Base-by-base conservation (phyloP, 2,329 filamentous ascomycete genomes). In the Dactylellina haptotyla region DNA sequence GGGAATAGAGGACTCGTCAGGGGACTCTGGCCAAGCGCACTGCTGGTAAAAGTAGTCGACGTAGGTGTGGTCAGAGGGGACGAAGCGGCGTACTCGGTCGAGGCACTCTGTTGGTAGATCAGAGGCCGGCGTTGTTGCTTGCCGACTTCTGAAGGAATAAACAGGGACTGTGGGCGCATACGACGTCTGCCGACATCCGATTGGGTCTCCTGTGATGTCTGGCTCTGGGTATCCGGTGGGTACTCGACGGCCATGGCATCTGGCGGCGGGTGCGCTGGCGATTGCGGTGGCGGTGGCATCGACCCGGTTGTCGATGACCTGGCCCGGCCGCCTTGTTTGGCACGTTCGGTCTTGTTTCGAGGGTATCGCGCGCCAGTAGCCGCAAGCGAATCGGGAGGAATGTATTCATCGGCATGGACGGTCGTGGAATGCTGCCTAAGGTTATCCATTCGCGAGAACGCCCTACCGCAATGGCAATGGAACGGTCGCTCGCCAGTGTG, bases 401-500 rank as follows among this genome's bases (percentile, higher is more conserved):
- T 99, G 66, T 97, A 93, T 80, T 98, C 95, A 80, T 98, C 97
- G 67, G 96, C 91, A 80, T 99, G 95, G 0, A 99, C 95, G 0
- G 95, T 98, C 81, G 97, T 93, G 46, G 95, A 95, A 84, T 99
- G 95, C 80, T 99, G 95, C 70, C 95, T 88, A 57, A 99, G 84
- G 79, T 99, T 99, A 81, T 99, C 94, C 48, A 98, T 86, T 53
- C 94, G 88, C 8, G 95, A 98, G 80, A 99, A 99, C 63, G 93
- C 88, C 56, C 95, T 88, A 1, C 90, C 92, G 81, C 95, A 99
- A 81, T 98, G 95, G 77, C 95, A 99, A 81, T 96, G 91, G 78
- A 98, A 99, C 0, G 95, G 95, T 26, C 95, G 89, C 83, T 99
- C 95, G 59, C 95, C 95, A 0, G 95, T 99, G 79, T 99, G 95